Percentiles rank a stretch among this genome's conserved stretches.
These are phyloP conservation scores for Striga asiatica DNA, from an alignment of 257 asterid species.

Conservation along the genomic window DNA sequence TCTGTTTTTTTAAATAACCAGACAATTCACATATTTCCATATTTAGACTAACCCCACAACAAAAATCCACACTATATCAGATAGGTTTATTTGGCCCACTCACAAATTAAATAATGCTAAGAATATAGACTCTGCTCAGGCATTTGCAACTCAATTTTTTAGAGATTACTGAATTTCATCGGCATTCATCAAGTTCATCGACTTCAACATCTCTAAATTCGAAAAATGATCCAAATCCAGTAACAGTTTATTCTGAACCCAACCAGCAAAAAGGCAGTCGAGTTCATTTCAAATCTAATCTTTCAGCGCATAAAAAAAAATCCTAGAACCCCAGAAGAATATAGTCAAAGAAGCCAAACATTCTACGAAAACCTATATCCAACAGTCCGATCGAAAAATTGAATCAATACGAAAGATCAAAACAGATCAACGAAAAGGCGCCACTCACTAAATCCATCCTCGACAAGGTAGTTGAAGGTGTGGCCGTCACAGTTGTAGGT, in stretches of 20 bases:
- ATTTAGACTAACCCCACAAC: neutral
- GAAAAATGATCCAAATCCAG: neutral
- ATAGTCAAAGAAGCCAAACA: neutral
- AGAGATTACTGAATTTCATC: neutral
- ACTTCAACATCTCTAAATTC: neutral
- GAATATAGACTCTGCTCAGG: neutral
- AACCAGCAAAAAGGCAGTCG: neutral
- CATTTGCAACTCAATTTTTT: neutral
- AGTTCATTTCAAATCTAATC: constrained; percentile 13
- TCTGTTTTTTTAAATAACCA: neutral
- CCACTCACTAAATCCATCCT: constrained; percentile 38
- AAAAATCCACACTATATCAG: neutral
- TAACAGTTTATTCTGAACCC: neutral
- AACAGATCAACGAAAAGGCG: neutral
- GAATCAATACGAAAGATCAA: neutral
- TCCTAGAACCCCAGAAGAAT: neutral
- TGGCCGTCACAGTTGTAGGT: constrained; percentile 43
- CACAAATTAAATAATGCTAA: neutral
- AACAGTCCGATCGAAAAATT: neutral
- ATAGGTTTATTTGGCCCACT: neutral
- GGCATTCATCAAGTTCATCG: constrained; percentile 1
- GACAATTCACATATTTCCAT: neutral
- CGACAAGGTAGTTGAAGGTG: constrained; percentile 41
- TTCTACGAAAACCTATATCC: neutral
- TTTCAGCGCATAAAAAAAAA: neutral